These are phyloP conservation scores for Aspergillus aculeatus DNA, from an alignment of 2,329 filamentous ascomycete genomes.

Conservation along the genomic window DNA sequence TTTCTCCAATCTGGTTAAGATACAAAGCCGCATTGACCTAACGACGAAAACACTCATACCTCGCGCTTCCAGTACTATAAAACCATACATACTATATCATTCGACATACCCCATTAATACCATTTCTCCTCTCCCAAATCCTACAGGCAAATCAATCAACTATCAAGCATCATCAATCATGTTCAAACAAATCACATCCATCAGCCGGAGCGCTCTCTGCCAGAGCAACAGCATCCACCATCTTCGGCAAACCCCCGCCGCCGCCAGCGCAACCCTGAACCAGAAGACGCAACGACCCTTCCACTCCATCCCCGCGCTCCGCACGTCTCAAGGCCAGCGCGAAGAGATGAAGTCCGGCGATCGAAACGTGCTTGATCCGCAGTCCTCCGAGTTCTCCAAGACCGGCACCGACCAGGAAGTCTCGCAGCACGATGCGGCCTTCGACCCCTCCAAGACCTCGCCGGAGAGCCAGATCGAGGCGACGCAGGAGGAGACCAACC, in stretches of 20 bases:
- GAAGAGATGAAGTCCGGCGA: constrained; percentile 33
- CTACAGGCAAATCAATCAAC: no score
- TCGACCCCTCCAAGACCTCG: constrained; percentile 64
- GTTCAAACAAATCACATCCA: constrained; percentile 8
- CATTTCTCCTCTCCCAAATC: no score
- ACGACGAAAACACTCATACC: not conserved
- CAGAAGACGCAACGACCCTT: not conserved
- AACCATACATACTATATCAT: not conserved
- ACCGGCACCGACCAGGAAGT: constrained; percentile 64
- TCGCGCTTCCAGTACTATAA: not conserved
- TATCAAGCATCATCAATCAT: constrained; percentile 3
- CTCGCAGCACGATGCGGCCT: constrained; percentile 62
- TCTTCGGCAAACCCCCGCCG: constrained; percentile 1
- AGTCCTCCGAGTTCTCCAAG: constrained; percentile 65
- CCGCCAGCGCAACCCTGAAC: not conserved
- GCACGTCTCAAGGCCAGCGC: constrained; percentile 8
- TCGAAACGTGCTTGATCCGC: constrained; percentile 63
- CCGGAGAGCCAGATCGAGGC: constrained; percentile 57
- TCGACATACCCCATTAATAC: no score
- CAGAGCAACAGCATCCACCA: constrained; percentile 7
- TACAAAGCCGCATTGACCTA: not conserved
- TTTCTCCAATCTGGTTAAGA: not conserved
- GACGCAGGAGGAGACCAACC: constrained; percentile 39
- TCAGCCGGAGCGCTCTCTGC: constrained; percentile 4
- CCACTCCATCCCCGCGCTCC: constrained; percentile 1